Base-by-base conservation (phyloP, 305 asterid species). In the Fraxinus latifolia region DNA sequence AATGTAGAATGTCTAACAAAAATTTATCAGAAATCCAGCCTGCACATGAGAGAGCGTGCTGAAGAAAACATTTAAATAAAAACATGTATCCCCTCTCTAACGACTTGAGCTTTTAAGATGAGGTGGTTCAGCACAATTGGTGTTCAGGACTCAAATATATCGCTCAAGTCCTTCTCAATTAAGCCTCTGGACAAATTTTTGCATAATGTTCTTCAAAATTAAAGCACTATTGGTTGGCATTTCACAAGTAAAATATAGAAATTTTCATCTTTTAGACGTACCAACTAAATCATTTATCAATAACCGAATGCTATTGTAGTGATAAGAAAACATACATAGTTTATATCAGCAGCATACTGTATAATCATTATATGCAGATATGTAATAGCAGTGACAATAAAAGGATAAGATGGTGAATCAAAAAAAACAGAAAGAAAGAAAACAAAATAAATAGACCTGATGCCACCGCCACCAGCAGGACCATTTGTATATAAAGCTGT, bases 401-500 rank as follows among this genome's bases (percentile, higher is more conserved):
- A 72, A 71, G 77, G 67, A 76, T 37, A 34, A 74, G 78, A 71
- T 70, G 50, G 50, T 6, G 2, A 62, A 39, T 19, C 25, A 76
- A 34, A 31, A 7, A 34, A 32, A 0, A 83, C 17, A 44, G 70
- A 37, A 2, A 74, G 17, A 32, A 62, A 82, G 65, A 53, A 79
- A 83, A 55, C n/a, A 47, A 42, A 17, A 9, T 23, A 71, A 77
- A 2, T 36, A 76, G 80, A 94, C 99, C 99, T 94, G 97, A 95
- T 91, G 82, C 99, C 98, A 33, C 98, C 97, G 70, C 99, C 98
- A 84, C 98, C 99, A 71, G 99, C 98, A 78, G 99, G 99, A 23
- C 99, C 99, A 83, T 95, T 95, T 85, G 98, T 94, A 91, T 95
- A 95, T 80, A 95, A 87, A 82, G 99, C 98, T 19, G 90, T 90